phyloP scores from a whole-genome alignment of 306 rosid species.

The Mucuna pruriens region DNA sequence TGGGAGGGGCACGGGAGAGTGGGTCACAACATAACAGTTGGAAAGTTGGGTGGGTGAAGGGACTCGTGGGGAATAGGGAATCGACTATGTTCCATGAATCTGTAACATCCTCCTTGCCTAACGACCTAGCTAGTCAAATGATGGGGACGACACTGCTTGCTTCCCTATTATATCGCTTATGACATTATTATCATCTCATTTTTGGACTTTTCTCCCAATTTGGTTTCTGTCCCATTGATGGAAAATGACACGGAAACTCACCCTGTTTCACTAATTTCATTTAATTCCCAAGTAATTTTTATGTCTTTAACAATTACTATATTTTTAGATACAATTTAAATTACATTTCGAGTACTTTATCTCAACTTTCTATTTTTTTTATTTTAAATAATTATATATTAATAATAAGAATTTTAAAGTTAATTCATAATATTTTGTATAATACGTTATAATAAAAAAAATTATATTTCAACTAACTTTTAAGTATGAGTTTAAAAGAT shows the following conservation, averaged over 20 bases:
- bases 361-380: too few relatives aligned
- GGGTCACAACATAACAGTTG: constrained; percentile 2
- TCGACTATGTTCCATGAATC: constrained; percentile 68
- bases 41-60: constrained; percentile 19
- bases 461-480: too few relatives aligned
- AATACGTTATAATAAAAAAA: too few relatives aligned
- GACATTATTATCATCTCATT: too few relatives aligned
- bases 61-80: neutral
- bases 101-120: constrained; percentile 63
- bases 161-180: neutral
- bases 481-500: too few relatives aligned
- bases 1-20: constrained; percentile 47
- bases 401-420: too few relatives aligned
- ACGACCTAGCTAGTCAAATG: constrained; percentile 42
- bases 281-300: too few relatives aligned
- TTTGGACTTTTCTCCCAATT: constrained; percentile 13
- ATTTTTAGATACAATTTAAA: too few relatives aligned
- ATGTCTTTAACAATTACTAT: too few relatives aligned
- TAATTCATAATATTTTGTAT: too few relatives aligned
- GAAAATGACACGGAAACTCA: neutral
- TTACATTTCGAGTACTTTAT: too few relatives aligned
- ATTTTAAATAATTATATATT: too few relatives aligned
- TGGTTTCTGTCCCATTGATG: constrained; percentile 11
- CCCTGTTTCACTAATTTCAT: neutral
- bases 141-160: neutral